Conservation (phyloP, 1,284 basidiomycete genomes). For the Mycosarcoma maydis region DNA sequence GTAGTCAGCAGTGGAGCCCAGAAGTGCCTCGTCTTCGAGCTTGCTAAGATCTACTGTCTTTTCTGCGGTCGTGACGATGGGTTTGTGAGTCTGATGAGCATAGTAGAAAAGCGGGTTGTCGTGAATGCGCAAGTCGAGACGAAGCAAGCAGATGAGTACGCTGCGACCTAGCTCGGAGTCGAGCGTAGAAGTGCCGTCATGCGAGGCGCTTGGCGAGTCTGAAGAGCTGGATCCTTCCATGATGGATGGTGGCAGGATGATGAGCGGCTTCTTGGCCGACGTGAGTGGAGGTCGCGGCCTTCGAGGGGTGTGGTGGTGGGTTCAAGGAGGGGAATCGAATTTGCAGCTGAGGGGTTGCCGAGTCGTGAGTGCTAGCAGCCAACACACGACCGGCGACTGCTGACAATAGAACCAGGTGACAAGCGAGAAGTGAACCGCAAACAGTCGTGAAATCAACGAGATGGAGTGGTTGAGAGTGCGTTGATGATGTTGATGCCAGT, state of each 20-base stretch:
- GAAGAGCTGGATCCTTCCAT: constrained; percentile 34
- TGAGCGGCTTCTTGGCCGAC: not conserved
- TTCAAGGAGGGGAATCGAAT: no score
- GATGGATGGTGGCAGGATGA: not conserved
- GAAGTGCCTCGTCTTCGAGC: constrained; percentile 52
- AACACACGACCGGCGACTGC: no score
- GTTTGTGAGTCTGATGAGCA: constrained; percentile 46
- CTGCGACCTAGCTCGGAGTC: constrained; percentile 30
- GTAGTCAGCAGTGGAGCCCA: constrained; percentile 66
- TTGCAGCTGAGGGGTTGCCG: constrained; percentile 2
- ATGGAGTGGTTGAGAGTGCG: no score
- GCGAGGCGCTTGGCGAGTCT: constrained; percentile 27
- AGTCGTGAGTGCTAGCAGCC: no score
- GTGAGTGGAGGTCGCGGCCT: no score
- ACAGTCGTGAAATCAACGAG: no score
- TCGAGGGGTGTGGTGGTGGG: no score
- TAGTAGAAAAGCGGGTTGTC: constrained; percentile 71
- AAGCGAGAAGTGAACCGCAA: no score
- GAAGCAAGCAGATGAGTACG: constrained; percentile 59
- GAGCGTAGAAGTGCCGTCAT: constrained; percentile 17
- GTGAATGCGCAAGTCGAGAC: constrained; percentile 65
- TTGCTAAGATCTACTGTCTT: constrained; percentile 46
- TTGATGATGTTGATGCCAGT: no score
- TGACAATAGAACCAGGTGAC: no score
- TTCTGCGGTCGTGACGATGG: constrained; percentile 29